A percentile compares a stretch with the other conserved stretches of the same genome.
These are phyloP conservation scores for Saccharomycopsis sp. DNA, from an alignment of 805 yeast genomes.

Conservation along the genomic window DNA sequence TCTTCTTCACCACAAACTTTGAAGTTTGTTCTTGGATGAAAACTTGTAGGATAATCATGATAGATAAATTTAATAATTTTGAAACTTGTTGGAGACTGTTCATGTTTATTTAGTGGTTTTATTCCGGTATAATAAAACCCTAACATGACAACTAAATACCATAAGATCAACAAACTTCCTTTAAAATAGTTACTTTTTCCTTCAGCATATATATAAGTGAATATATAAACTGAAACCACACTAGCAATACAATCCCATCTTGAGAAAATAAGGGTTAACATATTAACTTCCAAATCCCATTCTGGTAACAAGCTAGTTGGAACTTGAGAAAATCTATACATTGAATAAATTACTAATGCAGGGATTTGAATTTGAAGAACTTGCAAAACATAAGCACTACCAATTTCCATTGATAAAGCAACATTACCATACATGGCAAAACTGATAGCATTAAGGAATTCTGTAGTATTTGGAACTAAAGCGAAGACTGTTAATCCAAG, in stretches of 20 bases:
- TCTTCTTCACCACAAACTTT: no score
- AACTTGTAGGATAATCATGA: no score
- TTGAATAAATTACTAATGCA: conserved; percentile 70
- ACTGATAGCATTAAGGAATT: conserved; percentile 91
- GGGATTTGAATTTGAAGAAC: conserved; percentile 93
- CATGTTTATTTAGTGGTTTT: no score
- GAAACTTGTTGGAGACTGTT: no score
- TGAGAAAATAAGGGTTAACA: conserved; percentile 83
- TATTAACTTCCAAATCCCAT: conserved; percentile 13
- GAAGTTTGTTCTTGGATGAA: no score
- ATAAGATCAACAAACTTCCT: conserved; percentile 76
- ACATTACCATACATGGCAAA: conserved; percentile 95
- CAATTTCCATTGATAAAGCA: conserved; percentile 94
- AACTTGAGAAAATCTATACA: conserved; percentile 34
- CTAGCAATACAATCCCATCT: conserved; percentile 90
- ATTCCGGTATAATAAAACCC: conserved; percentile 74
- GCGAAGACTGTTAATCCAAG: conserved; percentile 93
- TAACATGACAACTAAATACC: conserved; percentile 61
- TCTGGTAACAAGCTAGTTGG: conserved; percentile 24
- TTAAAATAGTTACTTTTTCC: conserved; percentile 95
- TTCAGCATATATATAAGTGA: conserved; percentile 90
- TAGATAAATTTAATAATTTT: no score
- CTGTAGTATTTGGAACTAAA: conserved; percentile 93
- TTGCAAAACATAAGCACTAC: conserved; percentile 93
- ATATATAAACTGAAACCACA: conserved; percentile 74